Conservation (phyloP, 345 rosid species). For the Arabis hirsuta region DNA sequence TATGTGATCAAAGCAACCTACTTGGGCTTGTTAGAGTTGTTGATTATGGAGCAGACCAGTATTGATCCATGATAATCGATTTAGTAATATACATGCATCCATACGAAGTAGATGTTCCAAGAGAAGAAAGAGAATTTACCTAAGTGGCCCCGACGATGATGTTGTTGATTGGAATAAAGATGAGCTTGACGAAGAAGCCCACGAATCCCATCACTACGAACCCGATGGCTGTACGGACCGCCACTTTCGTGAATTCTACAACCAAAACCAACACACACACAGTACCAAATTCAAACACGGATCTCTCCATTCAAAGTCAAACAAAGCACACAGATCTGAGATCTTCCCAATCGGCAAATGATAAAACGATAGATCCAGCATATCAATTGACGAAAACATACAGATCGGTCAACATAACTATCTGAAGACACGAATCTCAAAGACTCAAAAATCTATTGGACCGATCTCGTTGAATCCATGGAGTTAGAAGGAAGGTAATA, state of each 20-base stretch:
- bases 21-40: neutral
- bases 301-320: slow-evolving; percentile 1
- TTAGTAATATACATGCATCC: neutral
- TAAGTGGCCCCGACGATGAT: slow-evolving; percentile 57
- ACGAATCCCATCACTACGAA: slow-evolving; percentile 87
- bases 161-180: slow-evolving; percentile 80
- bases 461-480: neutral
- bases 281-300: neutral
- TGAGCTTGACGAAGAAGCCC: slow-evolving; percentile 75
- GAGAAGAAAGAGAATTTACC: slow-evolving; percentile 28
- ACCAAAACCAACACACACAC: neutral
- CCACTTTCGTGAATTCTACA: slow-evolving; percentile 79
- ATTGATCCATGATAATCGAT: too few species aligned
- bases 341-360: neutral
- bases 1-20: slow-evolving; percentile 1
- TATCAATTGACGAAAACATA: neutral
- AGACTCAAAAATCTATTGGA: neutral
- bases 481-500: slow-evolving; percentile 9
- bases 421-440: neutral
- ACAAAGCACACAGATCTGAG: slow-evolving; percentile 16
- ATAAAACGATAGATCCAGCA: slow-evolving; percentile 24
- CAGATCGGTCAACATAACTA: neutral
- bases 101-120: neutral
- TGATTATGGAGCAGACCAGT: neutral
- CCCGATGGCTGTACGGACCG: slow-evolving; percentile 80